A percentile compares a stretch with the other conserved stretches of the same genome.
Evolutionary conservation across 495 filamentous ascomycete genomes (phyloP).

Genomic region (Saxophila tyrrhenica): DNA sequence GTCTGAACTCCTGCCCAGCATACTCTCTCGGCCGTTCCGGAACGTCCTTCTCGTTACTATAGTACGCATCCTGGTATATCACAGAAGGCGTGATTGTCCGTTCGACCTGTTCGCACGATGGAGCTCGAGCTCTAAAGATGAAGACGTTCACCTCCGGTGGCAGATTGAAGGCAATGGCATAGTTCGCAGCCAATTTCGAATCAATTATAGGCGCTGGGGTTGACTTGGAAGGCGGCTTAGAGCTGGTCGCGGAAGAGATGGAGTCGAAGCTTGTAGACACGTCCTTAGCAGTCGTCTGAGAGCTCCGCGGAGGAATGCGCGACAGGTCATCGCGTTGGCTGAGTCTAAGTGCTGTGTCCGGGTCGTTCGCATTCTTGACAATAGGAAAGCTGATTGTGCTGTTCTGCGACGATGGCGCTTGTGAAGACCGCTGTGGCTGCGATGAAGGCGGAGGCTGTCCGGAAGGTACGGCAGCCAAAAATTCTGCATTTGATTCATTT

Average conservation of each 20-base stretch:
- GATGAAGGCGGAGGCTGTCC: conserved; percentile 7
- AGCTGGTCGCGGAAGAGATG: neutral
- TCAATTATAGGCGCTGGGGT: neutral
- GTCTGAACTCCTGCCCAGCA: conserved; percentile 73
- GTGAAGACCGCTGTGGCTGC: conserved; percentile 17
- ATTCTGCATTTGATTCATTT: neutral
- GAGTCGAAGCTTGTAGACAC: neutral
- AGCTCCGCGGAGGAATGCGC: neutral
- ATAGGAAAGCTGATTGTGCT: conserved; percentile 55
- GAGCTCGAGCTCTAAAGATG: conserved; percentile 26
- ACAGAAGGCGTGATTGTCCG: conserved; percentile 37
- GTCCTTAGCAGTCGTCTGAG: conserved; percentile 18
- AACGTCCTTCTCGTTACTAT: conserved; percentile 77
- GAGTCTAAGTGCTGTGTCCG: conserved; percentile 50
- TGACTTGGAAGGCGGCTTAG: neutral
- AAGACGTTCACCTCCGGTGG: conserved; percentile 5
- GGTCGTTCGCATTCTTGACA: conserved; percentile 66
- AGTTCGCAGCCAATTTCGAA: conserved; percentile 21
- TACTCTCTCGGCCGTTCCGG: conserved; percentile 72
- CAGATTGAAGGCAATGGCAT: conserved; percentile 19
- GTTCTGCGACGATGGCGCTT: conserved; percentile 22
- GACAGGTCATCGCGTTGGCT: conserved; percentile 45
- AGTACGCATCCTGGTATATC: conserved; percentile 79
- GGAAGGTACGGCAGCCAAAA: conserved; percentile 1
- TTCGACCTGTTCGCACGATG: conserved; percentile 24